Evolutionary conservation across 2,329 filamentous ascomycete species (phyloP), one percentile per base, ranked within the genome.

Genomic region (Stromatinia cepivora): DNA sequence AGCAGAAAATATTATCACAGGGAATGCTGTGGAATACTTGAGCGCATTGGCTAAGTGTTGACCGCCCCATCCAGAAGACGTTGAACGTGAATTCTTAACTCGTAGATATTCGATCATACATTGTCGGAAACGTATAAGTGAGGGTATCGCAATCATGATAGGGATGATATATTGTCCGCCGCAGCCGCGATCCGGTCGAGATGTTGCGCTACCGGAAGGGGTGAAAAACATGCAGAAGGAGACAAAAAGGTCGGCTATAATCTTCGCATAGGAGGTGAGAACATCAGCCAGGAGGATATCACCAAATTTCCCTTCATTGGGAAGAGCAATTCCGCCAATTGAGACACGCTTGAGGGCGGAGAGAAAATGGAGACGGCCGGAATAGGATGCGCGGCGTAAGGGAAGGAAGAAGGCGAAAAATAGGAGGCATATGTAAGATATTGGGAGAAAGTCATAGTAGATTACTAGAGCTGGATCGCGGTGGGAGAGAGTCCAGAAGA

Each of bases 1-100:
- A 1, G 93, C 89, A 70, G 88, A 90, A 66, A 97, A 84, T 54
- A 94, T 84, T 75, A 98, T 92, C 67, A 98, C 94, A 4, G 95
- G 95, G 76, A 98, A 97, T 0, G 94, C 93, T 13, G 89, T 93
- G n/a, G 91, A 87, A 80, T 99, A 99, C 81, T 99, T 99, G 76
- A 93, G 82, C 13, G 94, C 94, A 84, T 99, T 99, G 78, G 93
- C 93, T 42, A 97, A 83, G 79, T 97, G 93, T 78, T 94, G 92
- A 7, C 92, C 91, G 42, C 92, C 93, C 88, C 90, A 93, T 45
- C 90, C 92, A 36, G 58, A 75, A 76, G 83, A 67, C 73, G 57
- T 17, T 48, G 52, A 54, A 17, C 48, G 63, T 73, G 84, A 83
- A 15, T 86, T 84, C 36, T 83, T 83, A 72, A 94, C 91, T 61